Evolutionary conservation across 495 filamentous ascomycete species (phyloP), one percentile per base, ranked within the genome.

Genomic region (Penicillium robsamsonii): DNA sequence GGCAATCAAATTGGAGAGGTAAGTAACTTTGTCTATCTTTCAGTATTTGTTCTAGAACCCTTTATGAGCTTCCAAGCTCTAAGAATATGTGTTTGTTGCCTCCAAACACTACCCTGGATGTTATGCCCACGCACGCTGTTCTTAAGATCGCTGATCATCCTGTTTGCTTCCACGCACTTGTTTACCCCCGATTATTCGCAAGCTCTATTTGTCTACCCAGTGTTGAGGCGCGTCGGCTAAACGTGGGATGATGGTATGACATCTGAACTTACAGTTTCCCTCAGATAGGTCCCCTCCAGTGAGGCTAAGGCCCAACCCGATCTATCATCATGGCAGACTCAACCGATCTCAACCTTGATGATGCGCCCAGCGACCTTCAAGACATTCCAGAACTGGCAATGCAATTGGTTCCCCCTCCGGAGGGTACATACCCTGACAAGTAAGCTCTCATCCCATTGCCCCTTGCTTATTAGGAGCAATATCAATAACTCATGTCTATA

Each of bases 341-440:
- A 40, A 62, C 69, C 38, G 76, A 77, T 60, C 63, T 79, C 43
- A 77, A 76, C 62, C 62, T 76, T 46, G 76, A 79, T 58, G 52
- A 54, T 54, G 76, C 74, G 52, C 75, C 74, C 15, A 76, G 73
- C 60, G 76, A 79, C 61, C 72, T 79, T 55, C 74, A 76, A 56
- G 76, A 79, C 55, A 78, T 79, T 63, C 74, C 76, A 42, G 75
- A 79, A 18, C 60, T 74, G 58, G 69, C 71, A 17, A 76, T 76
- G 65, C 69, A 76, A 63, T 63, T 77, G 56, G 35, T 77, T 35
- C 68, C 74, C 2, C 76, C 76, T 41, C 71, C 74, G 1, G 75
- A 77, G 59, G 74, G 69, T 22, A 75, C 72, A 31, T 79, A 70
- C 61, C 75, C 76, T 59, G 76, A 79, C 42, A 78, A 73, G 76